Percentiles rank a stretch among this genome's conserved stretches.
Evolutionary conservation across 805 yeast genomes (phyloP).

Genomic region (Brettanomyces anomalus): DNA sequence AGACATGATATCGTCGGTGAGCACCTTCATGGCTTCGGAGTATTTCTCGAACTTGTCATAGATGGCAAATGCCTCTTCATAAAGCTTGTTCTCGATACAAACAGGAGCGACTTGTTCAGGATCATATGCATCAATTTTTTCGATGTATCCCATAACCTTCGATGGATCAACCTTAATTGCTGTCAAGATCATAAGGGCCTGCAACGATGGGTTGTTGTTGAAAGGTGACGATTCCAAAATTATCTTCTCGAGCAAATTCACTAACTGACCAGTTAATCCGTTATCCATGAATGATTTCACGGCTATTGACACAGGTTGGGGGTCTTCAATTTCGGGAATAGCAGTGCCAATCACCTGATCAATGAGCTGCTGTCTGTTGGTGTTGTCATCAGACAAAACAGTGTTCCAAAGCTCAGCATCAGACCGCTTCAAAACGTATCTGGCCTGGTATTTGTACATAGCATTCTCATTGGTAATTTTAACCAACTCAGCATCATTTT

Average conservation of each 20-base stretch:
- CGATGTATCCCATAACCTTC: conserved; percentile 75
- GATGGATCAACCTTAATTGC: conserved; percentile 93
- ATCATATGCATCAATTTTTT: conserved; percentile 83
- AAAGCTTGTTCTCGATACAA: conserved; percentile 78
- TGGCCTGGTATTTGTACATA: conserved; percentile 99
- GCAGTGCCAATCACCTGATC: conserved; percentile 96
- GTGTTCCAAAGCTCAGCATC: conserved; percentile 74
- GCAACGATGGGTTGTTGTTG: conserved; percentile 89
- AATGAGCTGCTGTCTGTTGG: conserved; percentile 82
- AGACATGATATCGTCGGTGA: conserved; percentile 88
- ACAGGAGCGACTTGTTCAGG: conserved; percentile 90
- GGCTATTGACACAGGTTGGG: conserved; percentile 88
- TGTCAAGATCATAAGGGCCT: conserved; percentile 85
- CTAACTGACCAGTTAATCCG: conserved; percentile 84
- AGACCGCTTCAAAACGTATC: conserved; percentile 84
- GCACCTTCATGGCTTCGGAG: conserved; percentile 75
- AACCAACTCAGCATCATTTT: conserved; percentile 81
- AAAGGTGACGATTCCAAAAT: conserved; percentile 96
- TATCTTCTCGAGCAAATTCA: conserved; percentile 91
- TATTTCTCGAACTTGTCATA: conserved; percentile 77
- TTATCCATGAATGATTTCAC: conserved; percentile 96
- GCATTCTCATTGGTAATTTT: conserved; percentile 92
- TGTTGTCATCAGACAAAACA: conserved; percentile 67
- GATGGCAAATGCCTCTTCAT: conserved; percentile 91
- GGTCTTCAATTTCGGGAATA: conserved; percentile 86